These are phyloP conservation scores for Dryas integrifolia DNA, from an alignment of 331 rosid species.

Conservation along the genomic window DNA sequence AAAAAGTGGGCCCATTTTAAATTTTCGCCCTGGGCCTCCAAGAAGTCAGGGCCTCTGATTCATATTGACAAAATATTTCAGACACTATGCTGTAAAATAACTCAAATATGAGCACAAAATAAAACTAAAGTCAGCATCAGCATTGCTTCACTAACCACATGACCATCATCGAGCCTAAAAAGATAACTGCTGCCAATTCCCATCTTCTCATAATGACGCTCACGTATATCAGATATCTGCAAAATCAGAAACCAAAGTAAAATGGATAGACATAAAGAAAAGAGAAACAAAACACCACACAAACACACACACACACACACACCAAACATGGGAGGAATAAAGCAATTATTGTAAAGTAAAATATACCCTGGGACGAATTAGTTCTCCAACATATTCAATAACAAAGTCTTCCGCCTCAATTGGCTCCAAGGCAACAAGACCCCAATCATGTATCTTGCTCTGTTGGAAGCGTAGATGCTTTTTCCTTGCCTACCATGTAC, in stretches of 20 bases:
- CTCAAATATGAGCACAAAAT: conserved; percentile 8
- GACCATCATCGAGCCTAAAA: conserved; percentile 94
- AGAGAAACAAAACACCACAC: not conserved
- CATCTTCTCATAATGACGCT: conserved; percentile 83
- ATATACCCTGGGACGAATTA: conserved; percentile 86
- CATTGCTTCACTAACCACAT: conserved; percentile 71
- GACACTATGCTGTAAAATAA: not conserved
- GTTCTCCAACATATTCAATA: conserved; percentile 91
- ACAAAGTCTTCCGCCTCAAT: conserved; percentile 97
- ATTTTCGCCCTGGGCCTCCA: no score
- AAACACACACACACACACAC: not conserved
- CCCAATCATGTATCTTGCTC: conserved; percentile 99
- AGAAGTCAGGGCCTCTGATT: no score
- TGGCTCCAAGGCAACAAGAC: conserved; percentile 90
- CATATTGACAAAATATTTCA: not conserved
- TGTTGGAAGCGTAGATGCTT: conserved; percentile 76
- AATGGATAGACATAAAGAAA: not conserved
- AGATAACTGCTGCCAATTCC: conserved; percentile 99
- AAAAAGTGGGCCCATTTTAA: no score
- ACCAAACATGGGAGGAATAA: not conserved
- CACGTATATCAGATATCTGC: conserved; percentile 96
- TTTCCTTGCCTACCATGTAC: conserved; percentile 74
- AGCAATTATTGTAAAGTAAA: not conserved
- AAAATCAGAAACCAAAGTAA: conserved; percentile 10
- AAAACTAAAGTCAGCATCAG: conserved; percentile 7